phyloP scores from a whole-genome alignment of 1,139 yeast species.

The Kurtzmaniella natalensis region DNA sequence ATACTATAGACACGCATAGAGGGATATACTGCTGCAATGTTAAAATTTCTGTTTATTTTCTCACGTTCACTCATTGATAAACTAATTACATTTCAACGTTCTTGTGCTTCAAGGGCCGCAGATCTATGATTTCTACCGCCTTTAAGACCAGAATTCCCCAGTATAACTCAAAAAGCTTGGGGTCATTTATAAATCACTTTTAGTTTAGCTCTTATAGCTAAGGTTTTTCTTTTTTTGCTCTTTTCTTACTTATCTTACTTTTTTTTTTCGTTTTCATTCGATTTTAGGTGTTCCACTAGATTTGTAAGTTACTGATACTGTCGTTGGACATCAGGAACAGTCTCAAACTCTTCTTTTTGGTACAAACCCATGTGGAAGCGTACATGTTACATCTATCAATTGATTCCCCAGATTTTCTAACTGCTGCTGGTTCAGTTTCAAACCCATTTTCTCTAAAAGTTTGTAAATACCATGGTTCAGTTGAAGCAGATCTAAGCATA shows the following conservation, averaged over 20 bases:
- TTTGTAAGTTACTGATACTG: conserved; percentile 5
- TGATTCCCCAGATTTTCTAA: conserved; percentile 55
- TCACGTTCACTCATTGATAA: too few relatives aligned
- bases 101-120: too few relatives aligned
- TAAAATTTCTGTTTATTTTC: too few relatives aligned
- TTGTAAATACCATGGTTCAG: conserved; percentile 71
- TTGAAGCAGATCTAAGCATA: conserved; percentile 70
- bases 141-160: too few relatives aligned
- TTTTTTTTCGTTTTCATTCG: neutral
- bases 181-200: too few relatives aligned
- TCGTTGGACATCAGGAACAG: conserved; percentile 7
- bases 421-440: conserved; percentile 62
- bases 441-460: conserved; percentile 68
- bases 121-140: too few relatives aligned
- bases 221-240: too few relatives aligned
- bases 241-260: neutral
- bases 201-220: too few relatives aligned
- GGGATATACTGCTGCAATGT: too few relatives aligned
- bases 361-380: conserved; percentile 84
- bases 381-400: conserved; percentile 85
- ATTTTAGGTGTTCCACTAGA: neutral
- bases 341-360: conserved; percentile 27
- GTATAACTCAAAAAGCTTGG: too few relatives aligned
- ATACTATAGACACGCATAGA: too few relatives aligned
- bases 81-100: too few relatives aligned